Base-by-base conservation (phyloP, 2,329 filamentous ascomycete genomes). In the Colletotrichum eremochloae region DNA sequence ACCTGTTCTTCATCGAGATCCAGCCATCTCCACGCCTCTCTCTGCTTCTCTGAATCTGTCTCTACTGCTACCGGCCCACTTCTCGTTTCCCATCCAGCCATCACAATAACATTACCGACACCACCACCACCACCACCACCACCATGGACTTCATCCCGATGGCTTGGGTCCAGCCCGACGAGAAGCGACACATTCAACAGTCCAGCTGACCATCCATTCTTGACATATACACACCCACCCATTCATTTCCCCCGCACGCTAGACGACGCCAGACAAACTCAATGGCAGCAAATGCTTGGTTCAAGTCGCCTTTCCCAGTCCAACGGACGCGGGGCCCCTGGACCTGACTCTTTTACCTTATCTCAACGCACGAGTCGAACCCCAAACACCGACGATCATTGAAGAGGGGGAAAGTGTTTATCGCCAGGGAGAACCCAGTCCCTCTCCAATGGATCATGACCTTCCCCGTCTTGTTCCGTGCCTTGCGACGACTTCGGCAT, bases 91-190 rank as follows among this genome's bases (percentile, higher is more conserved):
- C 31, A 48, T 33, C 6, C 56, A n/a, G 11, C 36, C 18, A 36
- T n/a, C 29, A 38, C 15, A 14, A 24, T 8, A 12, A 33, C 60
- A 6, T n/a, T 12, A 20, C 60, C 33, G n/a, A 18, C 33, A n/a
- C n/a, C 33, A 20, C n/a, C 36, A 9, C 14, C 60, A 36, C 60
- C 20, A 46, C 60, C 44, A 48, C 29, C 44, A 33, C 9, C 36
- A 52, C n/a, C 61, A 53, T 63, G 61, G 61, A 63, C 61, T 63
- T 63, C 61, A 42, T 52, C 61, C 61, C 61, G 61, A 38, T 53
- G 61, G 61, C 61, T 42, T 63, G 61, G 33, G 24, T n/a, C 57
- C 38, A 5, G 2, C 61, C 52, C 8, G 33, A 42, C 20, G 44
- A 38, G 44, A 18, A 63, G 4, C 38, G 24, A 42, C 40, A 31